Base-by-base conservation (phyloP, 2,329 filamentous ascomycete species). In the Shiraia sp. region DNA sequence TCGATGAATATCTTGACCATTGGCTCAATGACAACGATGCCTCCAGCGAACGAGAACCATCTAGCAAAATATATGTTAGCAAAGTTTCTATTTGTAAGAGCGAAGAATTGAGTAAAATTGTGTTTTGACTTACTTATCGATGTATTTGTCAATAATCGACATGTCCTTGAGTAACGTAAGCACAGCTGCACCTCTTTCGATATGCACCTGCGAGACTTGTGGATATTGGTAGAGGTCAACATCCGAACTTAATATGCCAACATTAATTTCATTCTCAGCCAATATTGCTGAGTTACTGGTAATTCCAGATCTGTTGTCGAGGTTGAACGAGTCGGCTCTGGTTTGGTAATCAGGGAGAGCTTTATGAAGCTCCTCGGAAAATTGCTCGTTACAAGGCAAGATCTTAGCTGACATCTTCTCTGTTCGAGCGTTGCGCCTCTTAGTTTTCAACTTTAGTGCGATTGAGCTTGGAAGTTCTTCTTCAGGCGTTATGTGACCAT, bases 21-120 rank as follows among this genome's bases (percentile, higher is more conserved):
- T 0, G 65, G 63, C 39, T 61, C 64, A 29, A 67, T 62, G 10
- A 68, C 42, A n/a, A 68, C 49, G n/a, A 66, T 49, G 0, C 65
- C 65, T 22, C 56, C 48, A 3, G 53, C 56, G 13, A 63, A 58
- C 3, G 55, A 59, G 32, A 66, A 68, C 57, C 52, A 54, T 26
- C 39, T 40, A 10, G 3, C 23, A 15, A 28, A 10, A 27, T n/a
- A 5, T 6, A 36, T 16, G n/a, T 15, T 7, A 36, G 23, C 6
- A 36, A 36, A n/a, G 31, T 12, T 9, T 13, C 12, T 10, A 6
- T 24, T 25, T 4, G 15, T 6, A 13, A 13, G 2, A 14, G 16
- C 15, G 32, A 2, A 9, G 12, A 17, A 17, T 23, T 10, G 4
- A 4, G 7, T 32, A 14, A 15, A 8, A 6, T 8, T 14, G 14